A percentile compares a stretch with the other conserved stretches of the same genome.
Conservation (phyloP, 2,329 filamentous ascomycete genomes). For the Beauveria brongniartii region DNA sequence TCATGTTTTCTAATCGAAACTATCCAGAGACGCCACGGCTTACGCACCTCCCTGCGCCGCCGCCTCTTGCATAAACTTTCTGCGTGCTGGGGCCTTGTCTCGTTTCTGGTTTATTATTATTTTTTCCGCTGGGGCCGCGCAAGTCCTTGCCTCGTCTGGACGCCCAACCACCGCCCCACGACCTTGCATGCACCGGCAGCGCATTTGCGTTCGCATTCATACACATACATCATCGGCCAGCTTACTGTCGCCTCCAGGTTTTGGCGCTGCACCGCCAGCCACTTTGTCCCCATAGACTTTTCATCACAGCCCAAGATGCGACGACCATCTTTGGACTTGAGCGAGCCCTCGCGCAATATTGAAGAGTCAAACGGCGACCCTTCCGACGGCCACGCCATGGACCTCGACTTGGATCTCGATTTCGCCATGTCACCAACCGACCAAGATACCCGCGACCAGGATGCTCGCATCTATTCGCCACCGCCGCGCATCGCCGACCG, state of each 20-base stretch:
- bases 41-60: not conserved
- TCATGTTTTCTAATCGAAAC: conserved; percentile 1
- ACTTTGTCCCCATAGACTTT: not conserved
- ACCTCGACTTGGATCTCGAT: conserved; percentile 18
- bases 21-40: not conserved
- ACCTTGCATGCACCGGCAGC: not conserved
- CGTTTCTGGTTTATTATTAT: not conserved
- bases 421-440: conserved; percentile 31
- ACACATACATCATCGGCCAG: not conserved
- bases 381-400: conserved; percentile 21
- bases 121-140: not conserved
- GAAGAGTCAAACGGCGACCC: conserved; percentile 26
- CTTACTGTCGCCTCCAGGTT: not conserved
- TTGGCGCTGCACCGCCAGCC: not conserved
- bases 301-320: conserved; percentile 28
- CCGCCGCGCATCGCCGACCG: conserved; percentile 71
- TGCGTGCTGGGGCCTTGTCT: not conserved
- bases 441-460: conserved; percentile 28
- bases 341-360: conserved; percentile 33
- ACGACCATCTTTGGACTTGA: conserved; percentile 32
- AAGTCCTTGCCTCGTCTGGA: not conserved
- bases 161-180: conserved; percentile 5
- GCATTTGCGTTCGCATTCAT: conserved; percentile 3
- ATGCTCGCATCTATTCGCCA: conserved; percentile 44
- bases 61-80: conserved; percentile 1